phyloP scores from a whole-genome alignment of 805 yeast species.

The Candida silvicultrix region DNA sequence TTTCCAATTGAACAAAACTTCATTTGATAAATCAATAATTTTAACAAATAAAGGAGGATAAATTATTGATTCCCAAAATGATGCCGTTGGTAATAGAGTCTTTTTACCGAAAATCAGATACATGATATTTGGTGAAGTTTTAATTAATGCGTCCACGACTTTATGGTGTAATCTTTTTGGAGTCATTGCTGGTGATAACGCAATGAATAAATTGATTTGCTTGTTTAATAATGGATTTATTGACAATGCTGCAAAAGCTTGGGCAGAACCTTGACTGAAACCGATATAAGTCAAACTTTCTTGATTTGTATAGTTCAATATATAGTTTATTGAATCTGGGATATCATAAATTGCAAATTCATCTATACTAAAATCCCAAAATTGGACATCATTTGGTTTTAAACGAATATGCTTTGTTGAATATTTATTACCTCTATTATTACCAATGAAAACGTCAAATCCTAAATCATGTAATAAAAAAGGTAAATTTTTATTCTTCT shows the following conservation, averaged over 20 bases:
- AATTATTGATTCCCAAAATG: conserved; percentile 72
- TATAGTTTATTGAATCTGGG: conserved; percentile 75
- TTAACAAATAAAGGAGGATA: conserved; percentile 71
- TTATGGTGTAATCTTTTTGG: conserved; percentile 79
- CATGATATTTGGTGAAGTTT: conserved; percentile 70
- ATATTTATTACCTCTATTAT: conserved; percentile 89
- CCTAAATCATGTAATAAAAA: conserved; percentile 73
- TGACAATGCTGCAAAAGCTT: conserved; percentile 83
- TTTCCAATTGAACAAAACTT: conserved; percentile 73
- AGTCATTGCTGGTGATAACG: conserved; percentile 90
- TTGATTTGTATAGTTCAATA: conserved; percentile 44
- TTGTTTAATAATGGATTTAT: conserved; percentile 57
- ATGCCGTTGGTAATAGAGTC: conserved; percentile 65
- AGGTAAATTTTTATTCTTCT: conserved; percentile 56
- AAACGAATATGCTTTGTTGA: conserved; percentile 66
- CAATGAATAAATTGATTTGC: conserved; percentile 54
- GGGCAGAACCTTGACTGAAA: conserved; percentile 92
- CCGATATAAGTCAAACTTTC: conserved; percentile 75
- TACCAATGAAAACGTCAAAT: conserved; percentile 93
- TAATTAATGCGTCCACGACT: conserved; percentile 67
- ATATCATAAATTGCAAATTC: conserved; percentile 91
- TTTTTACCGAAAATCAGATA: conserved; percentile 70
- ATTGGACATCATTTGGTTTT: conserved; percentile 35
- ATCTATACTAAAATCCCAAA: conserved; percentile 90
- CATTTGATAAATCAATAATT: conserved; percentile 66